A percentile compares a stretch with the other conserved stretches of the same genome.
Evolutionary conservation across 1,139 yeast species (phyloP).

Genomic region (Kodamaea plutei): DNA sequence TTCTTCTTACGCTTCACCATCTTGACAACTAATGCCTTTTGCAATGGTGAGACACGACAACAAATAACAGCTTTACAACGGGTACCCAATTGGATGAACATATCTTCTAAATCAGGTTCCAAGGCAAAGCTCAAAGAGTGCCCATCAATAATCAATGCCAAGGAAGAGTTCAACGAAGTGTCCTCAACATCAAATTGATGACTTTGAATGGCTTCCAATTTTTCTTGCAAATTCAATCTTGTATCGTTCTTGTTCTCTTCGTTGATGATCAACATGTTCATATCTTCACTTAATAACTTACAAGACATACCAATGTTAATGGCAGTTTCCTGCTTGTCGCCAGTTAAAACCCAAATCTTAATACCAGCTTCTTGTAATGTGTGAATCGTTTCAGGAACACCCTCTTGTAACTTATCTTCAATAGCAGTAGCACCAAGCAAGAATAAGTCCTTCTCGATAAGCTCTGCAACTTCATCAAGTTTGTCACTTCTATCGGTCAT

Average conservation of each 20-base stretch:
- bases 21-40: conserved; percentile 93
- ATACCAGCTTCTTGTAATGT: conserved; percentile 95
- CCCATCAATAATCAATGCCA: conserved; percentile 93
- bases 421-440: conserved; percentile 96
- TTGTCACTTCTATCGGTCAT: conserved; percentile 69
- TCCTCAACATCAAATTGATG: conserved; percentile 65
- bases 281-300: conserved; percentile 87
- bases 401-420: conserved; percentile 96
- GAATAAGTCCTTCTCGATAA: conserved; percentile 75
- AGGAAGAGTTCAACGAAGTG: conserved; percentile 53
- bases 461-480: conserved; percentile 66
- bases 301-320: conserved; percentile 98
- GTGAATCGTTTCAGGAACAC: conserved; percentile 96
- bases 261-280: conserved; percentile 86
- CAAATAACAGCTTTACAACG: conserved; percentile 90
- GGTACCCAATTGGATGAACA: conserved; percentile 74
- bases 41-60: conserved; percentile 96
- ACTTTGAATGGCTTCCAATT: conserved; percentile 68
- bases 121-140: conserved; percentile 82
- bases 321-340: conserved; percentile 99
- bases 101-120: conserved; percentile 74
- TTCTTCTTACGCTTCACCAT: conserved; percentile 74
- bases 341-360: conserved; percentile 95
- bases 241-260: conserved; percentile 81
- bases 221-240: conserved; percentile 63